Percentiles rank a stretch among this genome's conserved stretches.
These are phyloP conservation scores for Rhizopus delemar DNA, from an alignment of 371 early-diverging fungal genomes.

Conservation along the genomic window DNA sequence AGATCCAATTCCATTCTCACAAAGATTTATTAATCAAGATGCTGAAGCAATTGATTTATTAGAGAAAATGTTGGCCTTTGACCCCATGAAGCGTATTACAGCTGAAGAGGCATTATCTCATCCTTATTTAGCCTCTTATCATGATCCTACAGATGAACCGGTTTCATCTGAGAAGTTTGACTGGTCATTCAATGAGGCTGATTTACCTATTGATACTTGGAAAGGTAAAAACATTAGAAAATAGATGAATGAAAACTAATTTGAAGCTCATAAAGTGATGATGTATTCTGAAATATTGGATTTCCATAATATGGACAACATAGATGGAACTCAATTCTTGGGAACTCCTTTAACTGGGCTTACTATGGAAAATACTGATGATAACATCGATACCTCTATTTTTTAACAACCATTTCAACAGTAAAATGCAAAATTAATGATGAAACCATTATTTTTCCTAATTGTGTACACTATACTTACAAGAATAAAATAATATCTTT, in stretches of 20 bases:
- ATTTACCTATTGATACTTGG: slow-evolving; percentile 87
- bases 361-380: slow-evolving; percentile 31
- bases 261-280: slow-evolving; percentile 50
- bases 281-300: slow-evolving; percentile 74
- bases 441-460: background rate
- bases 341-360: slow-evolving; percentile 50
- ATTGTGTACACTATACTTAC: background rate
- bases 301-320: slow-evolving; percentile 62
- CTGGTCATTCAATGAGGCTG: slow-evolving; percentile 94
- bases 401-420: background rate
- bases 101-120: slow-evolving; percentile 88
- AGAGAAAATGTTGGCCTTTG: slow-evolving; percentile 89
- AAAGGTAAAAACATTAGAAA: slow-evolving; percentile 50
- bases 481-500: background rate
- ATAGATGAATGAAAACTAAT: slow-evolving; percentile 15
- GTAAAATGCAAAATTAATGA: background rate
- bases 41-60: slow-evolving; percentile 83
- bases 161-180: slow-evolving; percentile 81
- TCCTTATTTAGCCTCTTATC: slow-evolving; percentile 87
- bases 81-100: slow-evolving; percentile 88
- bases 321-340: slow-evolving; percentile 45
- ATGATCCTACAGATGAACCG: slow-evolving; percentile 92
- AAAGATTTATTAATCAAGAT: slow-evolving; percentile 54
- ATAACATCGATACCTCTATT: slow-evolving; percentile 1
- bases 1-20: slow-evolving; percentile 77